Percentiles rank a stretch among this genome's conserved stretches.
phyloP scores from a whole-genome alignment of 441 rosid species.

The Gossypium gossypioides region DNA sequence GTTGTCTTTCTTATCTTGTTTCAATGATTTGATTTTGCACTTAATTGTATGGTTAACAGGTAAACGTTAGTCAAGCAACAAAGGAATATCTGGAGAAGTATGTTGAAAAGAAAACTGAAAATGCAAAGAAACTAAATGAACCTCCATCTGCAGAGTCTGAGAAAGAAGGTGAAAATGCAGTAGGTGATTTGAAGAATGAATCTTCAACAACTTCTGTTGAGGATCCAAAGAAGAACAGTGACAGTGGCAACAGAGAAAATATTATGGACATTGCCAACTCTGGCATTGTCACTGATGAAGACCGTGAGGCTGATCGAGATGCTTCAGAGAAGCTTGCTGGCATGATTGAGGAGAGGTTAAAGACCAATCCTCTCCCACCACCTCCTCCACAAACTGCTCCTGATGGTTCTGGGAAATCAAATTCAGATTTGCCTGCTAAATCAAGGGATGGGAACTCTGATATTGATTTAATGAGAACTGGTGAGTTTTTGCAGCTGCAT shows the following conservation, averaged over 20 bases:
- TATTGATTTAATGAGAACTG: slow-evolving; percentile 35
- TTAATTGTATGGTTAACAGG: slow-evolving; percentile 31
- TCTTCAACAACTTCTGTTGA: slow-evolving; percentile 26
- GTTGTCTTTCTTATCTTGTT: slow-evolving; percentile 5
- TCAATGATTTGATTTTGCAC: slow-evolving; percentile 5
- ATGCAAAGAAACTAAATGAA: slow-evolving; percentile 52
- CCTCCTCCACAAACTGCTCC: slow-evolving; percentile 53
- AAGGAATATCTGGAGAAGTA: slow-evolving; percentile 68
- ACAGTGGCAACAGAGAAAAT: slow-evolving; percentile 44
- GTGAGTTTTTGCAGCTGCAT: slow-evolving; percentile 29
- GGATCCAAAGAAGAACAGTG: slow-evolving; percentile 43
- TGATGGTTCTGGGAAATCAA: slow-evolving; percentile 40
- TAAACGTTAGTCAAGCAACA: slow-evolving; percentile 88
- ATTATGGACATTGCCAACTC: slow-evolving; percentile 49
- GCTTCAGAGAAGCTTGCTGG: slow-evolving; percentile 57
- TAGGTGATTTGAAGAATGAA: slow-evolving; percentile 34
- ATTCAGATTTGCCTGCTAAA: slow-evolving; percentile 47
- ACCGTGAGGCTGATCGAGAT: slow-evolving; percentile 65
- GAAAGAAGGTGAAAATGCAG: slow-evolving; percentile 37
- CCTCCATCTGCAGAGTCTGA: slow-evolving; percentile 32
- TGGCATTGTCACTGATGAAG: slow-evolving; percentile 74
- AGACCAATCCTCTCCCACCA: slow-evolving; percentile 75
- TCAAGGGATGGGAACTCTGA: slow-evolving; percentile 62
- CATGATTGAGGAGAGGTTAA: slow-evolving; percentile 80
- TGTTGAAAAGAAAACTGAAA: slow-evolving; percentile 72